A percentile compares a stretch with the other conserved stretches of the same genome.
These are phyloP conservation scores for Candida parachauliodes DNA, from an alignment of 805 yeast genomes.

Conservation along the genomic window DNA sequence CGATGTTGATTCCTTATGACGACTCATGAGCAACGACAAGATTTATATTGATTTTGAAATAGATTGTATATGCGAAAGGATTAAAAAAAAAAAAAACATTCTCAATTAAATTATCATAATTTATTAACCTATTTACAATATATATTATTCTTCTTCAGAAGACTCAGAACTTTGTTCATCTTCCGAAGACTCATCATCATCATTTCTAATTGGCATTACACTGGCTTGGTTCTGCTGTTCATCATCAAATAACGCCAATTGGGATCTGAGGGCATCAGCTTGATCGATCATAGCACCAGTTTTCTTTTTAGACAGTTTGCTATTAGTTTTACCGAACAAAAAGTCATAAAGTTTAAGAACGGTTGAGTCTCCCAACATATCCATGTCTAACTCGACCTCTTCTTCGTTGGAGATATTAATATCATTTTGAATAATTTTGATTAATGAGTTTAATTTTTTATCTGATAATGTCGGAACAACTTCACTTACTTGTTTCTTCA, in stretches of 20 bases:
- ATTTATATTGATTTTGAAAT: too few relatives aligned
- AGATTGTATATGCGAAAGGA: too few relatives aligned
- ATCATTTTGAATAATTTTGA: constrained; percentile 79
- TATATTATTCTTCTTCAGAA: constrained; percentile 63
- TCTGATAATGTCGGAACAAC: constrained; percentile 75
- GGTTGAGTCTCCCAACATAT: constrained; percentile 81
- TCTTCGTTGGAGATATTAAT: constrained; percentile 67
- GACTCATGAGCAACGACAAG: too few relatives aligned
- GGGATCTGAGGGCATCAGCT: constrained; percentile 62
- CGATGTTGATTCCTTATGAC: constrained; percentile 34
- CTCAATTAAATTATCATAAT: too few relatives aligned
- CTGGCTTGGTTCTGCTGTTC: constrained; percentile 12
- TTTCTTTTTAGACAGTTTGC: constrained; percentile 31
- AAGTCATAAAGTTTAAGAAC: constrained; percentile 79
- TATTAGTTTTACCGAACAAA: constrained; percentile 48
- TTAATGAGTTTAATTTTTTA: constrained; percentile 75
- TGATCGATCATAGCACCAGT: constrained; percentile 38
- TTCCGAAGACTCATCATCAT: constrained; percentile 39
- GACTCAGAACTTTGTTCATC: constrained; percentile 56
- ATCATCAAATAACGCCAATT: constrained; percentile 43
- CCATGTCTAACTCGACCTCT: constrained; percentile 90
- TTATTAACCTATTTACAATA: constrained; percentile 1
- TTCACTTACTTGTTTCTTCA: constrained; percentile 92
- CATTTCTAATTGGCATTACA: constrained; percentile 30
- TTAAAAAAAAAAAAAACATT: too few relatives aligned